phyloP scores from a whole-genome alignment of 148 eudicot genomes.

The Rhododendron ovatum region DNA sequence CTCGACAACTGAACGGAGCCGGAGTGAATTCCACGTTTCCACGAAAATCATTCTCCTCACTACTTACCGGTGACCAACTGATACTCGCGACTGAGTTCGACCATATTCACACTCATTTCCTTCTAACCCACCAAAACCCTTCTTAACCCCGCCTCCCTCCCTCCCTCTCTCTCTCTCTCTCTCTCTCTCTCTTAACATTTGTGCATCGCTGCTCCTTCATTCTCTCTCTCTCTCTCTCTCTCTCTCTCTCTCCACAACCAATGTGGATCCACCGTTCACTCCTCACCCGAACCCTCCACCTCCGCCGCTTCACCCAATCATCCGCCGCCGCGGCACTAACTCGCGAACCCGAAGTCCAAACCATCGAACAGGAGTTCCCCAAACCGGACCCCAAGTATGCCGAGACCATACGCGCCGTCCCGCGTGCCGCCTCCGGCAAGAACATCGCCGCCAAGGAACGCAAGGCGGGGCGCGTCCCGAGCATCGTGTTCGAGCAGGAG shows the following conservation, averaged over 20 bases:
- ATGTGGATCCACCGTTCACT: conserved; percentile 52
- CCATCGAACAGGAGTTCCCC: conserved; percentile 53
- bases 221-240: not conserved
- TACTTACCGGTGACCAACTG: no score
- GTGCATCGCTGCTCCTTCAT: not conserved
- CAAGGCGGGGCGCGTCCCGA: conserved; percentile 67
- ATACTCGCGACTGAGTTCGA: no score
- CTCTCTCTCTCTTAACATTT: not conserved
- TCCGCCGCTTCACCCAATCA: conserved; percentile 37
- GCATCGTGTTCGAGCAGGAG: conserved; percentile 84
- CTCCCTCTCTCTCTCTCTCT: not conserved
- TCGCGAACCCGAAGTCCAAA: conserved; percentile 19
- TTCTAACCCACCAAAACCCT: not conserved
- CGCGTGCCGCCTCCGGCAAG: conserved; percentile 55
- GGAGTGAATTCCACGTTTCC: no score
- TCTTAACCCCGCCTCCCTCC: no score
- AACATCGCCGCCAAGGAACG: conserved; percentile 57
- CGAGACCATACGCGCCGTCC: conserved; percentile 64
- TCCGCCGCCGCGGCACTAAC: conserved; percentile 35
- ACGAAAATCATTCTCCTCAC: no score
- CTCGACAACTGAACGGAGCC: no score
- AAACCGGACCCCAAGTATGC: conserved; percentile 63
- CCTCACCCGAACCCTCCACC: conserved; percentile 31
- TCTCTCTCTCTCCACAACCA: not conserved
- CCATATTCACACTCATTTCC: not conserved